Base-by-base conservation (phyloP, 2,329 filamentous ascomycete species). In the Phoma sp. region DNA sequence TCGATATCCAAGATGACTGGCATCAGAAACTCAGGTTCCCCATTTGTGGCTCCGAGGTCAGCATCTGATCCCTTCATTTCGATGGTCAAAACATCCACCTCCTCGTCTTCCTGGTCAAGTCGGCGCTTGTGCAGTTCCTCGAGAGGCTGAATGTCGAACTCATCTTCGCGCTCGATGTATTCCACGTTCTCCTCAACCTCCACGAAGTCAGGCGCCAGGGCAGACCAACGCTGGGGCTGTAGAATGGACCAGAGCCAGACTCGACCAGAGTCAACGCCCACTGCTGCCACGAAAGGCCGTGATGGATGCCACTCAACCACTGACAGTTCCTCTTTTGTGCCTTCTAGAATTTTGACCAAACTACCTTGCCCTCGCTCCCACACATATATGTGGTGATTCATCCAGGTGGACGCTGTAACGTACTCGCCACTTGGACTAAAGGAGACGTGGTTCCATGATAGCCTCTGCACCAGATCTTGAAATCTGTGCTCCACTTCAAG, bases 131-230 rank as follows among this genome's bases (percentile, higher is more conserved):
- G 91, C 51, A 98, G 88, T 74, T 98, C 93, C 71, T 97, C 93
- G 53, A 93, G 89, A 0, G 92, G 92, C 71, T 98, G 95, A 52
- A 98, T 96, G 74, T 99, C 96, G 66, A 99, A 99, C 71, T 99
- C 95, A 72, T 99, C 95, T 76, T 99, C 95, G 51, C 86, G 85
- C 75, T 99, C 95, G 37, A 96, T 86, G 71, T 99, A 99, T 73
- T 98, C 91, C 22, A 96, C 92, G 65, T 99, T 99, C 76, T 99
- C 95, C 76, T 99, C 95, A 11, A 99, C 92, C 75, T 99, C 95
- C 36, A 88, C 90, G 75, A 99, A 99, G 75, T 99, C 96, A 0
- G 95, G 95, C 5, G 96, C 96, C 27, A 99, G 83, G 1, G 95
- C 93, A 13, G 93, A 97, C 96, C 95, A 99, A 66, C 95, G 90